These are phyloP conservation scores for Colletotrichum lini DNA, from an alignment of 2,329 filamentous ascomycete genomes.

Conservation along the genomic window DNA sequence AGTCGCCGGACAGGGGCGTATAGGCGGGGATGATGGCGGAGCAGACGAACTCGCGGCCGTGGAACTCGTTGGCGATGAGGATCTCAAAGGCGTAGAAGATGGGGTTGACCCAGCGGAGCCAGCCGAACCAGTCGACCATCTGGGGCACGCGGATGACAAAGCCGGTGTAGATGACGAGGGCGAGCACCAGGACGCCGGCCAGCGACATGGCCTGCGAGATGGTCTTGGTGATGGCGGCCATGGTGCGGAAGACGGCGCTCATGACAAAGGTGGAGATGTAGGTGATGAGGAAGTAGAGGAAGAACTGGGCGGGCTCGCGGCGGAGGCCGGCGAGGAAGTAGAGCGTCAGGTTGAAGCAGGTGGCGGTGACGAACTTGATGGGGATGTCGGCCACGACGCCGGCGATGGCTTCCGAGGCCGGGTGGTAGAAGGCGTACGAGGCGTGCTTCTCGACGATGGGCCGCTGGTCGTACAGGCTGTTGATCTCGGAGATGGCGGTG, in stretches of 20 bases:
- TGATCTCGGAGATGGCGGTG: slow-evolving; percentile 69
- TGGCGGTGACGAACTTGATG: slow-evolving; percentile 66
- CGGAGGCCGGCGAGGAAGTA: slow-evolving; percentile 70
- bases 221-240: slow-evolving; percentile 79
- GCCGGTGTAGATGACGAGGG: slow-evolving; percentile 73
- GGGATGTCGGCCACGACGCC: slow-evolving; percentile 70
- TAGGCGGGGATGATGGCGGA: slow-evolving; percentile 64
- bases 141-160: slow-evolving; percentile 66
- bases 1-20: slow-evolving; percentile 57
- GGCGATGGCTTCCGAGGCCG: slow-evolving; percentile 67
- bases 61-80: slow-evolving; percentile 81
- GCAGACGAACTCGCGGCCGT: slow-evolving; percentile 70
- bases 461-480: slow-evolving; percentile 58
- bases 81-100: slow-evolving; percentile 82
- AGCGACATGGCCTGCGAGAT: slow-evolving; percentile 70
- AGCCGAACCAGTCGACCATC: slow-evolving; percentile 81
- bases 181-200: slow-evolving; percentile 69
- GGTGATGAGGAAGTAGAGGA: slow-evolving; percentile 81
- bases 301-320: slow-evolving; percentile 77
- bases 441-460: slow-evolving; percentile 66
- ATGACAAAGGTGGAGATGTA: slow-evolving; percentile 79
- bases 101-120: slow-evolving; percentile 83
- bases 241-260: slow-evolving; percentile 82
- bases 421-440: slow-evolving; percentile 66
- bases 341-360: slow-evolving; percentile 68